A percentile compares a stretch with the other conserved stretches of the same genome.
phyloP scores from a whole-genome alignment of 768 basidiomycete species.

The Tephrocybe sp. region DNA sequence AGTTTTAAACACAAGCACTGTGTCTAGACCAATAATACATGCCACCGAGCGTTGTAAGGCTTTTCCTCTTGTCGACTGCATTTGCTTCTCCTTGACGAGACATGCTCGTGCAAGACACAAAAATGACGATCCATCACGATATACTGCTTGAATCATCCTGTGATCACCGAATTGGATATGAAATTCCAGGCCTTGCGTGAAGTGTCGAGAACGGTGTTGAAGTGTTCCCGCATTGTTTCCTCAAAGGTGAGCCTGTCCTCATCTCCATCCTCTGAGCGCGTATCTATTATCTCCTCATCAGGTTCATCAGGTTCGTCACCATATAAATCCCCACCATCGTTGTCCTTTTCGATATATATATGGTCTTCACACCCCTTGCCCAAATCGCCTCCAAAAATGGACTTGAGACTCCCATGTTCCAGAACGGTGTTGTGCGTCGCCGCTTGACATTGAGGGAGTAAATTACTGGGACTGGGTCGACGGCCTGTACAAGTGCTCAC shows the following conservation, averaged over 20 bases:
- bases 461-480: too few relatives aligned
- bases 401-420: too few relatives aligned
- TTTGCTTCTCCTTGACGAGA: slow-evolving; percentile 3
- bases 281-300: not conserved
- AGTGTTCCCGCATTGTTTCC: slow-evolving; percentile 18
- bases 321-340: not conserved
- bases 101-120: slow-evolving; percentile 21
- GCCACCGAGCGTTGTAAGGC: not conserved
- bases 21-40: too few relatives aligned
- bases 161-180: slow-evolving; percentile 26
- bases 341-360: not conserved
- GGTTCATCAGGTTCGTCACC: not conserved
- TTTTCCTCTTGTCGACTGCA: not conserved
- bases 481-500: too few relatives aligned
- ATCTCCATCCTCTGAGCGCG: not conserved
- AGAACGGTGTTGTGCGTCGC: too few relatives aligned
- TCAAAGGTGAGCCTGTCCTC: slow-evolving; percentile 11
- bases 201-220: slow-evolving; percentile 19
- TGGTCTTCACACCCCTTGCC: not conserved
- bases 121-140: slow-evolving; percentile 20
- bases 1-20: too few relatives aligned
- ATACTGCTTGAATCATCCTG: slow-evolving; percentile 19
- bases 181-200: slow-evolving; percentile 20
- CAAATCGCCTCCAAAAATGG: too few relatives aligned
- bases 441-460: too few relatives aligned